Conservation (phyloP, 257 asterid genomes). For the Petunia secreta region DNA sequence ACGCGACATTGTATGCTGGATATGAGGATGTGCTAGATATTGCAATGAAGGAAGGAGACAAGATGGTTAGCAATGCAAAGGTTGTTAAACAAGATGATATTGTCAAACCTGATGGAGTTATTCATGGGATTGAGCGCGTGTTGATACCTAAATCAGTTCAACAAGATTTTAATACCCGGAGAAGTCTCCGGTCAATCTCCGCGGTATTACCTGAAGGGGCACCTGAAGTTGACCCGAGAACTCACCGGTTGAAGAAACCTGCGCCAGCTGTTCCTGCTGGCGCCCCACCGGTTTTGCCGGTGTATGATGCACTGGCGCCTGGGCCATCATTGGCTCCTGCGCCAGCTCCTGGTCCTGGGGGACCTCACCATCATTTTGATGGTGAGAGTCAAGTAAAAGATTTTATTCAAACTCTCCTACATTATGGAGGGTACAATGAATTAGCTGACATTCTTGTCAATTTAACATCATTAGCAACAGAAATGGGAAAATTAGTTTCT, state of each 20-base stretch:
- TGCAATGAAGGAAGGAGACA: not conserved
- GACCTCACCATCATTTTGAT: conserved; percentile 87
- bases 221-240: conserved; percentile 91
- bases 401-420: conserved; percentile 83
- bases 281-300: conserved; percentile 34
- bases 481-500: conserved; percentile 87
- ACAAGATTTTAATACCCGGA: conserved; percentile 47
- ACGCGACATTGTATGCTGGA: conserved; percentile 21
- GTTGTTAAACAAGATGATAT: conserved; percentile 51
- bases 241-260: conserved; percentile 36
- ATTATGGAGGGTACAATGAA: conserved; percentile 96
- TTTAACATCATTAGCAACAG: conserved; percentile 84
- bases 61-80: not conserved
- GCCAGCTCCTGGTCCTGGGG: conserved; percentile 96
- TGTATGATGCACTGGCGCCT: conserved; percentile 31
- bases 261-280: conserved; percentile 26
- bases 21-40: conserved; percentile 1
- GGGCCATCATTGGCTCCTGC: conserved; percentile 60
- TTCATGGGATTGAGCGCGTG: conserved; percentile 85
- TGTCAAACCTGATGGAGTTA: conserved; percentile 87
- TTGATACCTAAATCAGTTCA: conserved; percentile 42
- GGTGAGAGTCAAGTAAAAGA: conserved; percentile 94
- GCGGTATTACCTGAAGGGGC: conserved; percentile 88
- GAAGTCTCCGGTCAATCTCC: conserved; percentile 68
- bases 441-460: conserved; percentile 87